Percentiles rank a stretch among this genome's conserved stretches.
These are phyloP conservation scores for Camellia japonica DNA, from an alignment of 148 eudicot genomes.

Conservation along the genomic window DNA sequence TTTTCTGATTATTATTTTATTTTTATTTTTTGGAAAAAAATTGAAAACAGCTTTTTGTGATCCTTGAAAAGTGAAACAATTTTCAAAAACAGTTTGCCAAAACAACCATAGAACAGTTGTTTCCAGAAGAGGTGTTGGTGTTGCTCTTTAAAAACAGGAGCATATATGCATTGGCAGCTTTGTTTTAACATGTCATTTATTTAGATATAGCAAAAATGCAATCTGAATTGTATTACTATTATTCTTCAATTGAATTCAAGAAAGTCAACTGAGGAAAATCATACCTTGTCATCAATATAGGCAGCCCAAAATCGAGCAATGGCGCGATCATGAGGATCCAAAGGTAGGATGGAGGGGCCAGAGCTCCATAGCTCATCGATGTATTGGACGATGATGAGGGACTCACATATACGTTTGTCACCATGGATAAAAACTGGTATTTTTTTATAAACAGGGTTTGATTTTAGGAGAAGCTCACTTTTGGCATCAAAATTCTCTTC, in stretches of 20 bases:
- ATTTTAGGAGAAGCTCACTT: conserved; percentile 25
- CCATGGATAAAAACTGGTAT: conserved; percentile 32
- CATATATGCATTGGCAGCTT: too few relatives aligned
- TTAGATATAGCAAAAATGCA: too few relatives aligned
- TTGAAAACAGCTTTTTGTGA: too few relatives aligned
- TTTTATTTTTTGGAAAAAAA: too few relatives aligned
- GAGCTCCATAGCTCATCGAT: conserved; percentile 30
- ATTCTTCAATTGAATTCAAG: background rate
- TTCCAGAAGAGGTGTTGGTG: too few relatives aligned
- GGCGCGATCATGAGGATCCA: conserved; percentile 32
- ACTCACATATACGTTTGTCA: conserved; percentile 26
- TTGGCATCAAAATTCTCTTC: conserved; percentile 1
- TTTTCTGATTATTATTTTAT: too few relatives aligned
- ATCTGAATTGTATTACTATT: too few relatives aligned
- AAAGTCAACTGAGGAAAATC: background rate
- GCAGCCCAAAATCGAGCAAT: conserved; percentile 32
- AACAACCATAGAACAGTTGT: too few relatives aligned
- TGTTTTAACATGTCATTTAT: too few relatives aligned
- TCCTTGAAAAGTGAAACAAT: too few relatives aligned
- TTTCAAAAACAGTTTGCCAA: too few relatives aligned
- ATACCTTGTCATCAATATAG: conserved; percentile 33
- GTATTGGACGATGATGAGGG: conserved; percentile 27
- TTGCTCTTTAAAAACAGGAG: too few relatives aligned
- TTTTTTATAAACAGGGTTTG: conserved; percentile 34
- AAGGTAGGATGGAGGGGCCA: conserved; percentile 28